Percentiles rank a stretch among this genome's conserved stretches.
phyloP scores from a whole-genome alignment of 176 grass and related monocot genomes.

The Pontederia crassipes region DNA sequence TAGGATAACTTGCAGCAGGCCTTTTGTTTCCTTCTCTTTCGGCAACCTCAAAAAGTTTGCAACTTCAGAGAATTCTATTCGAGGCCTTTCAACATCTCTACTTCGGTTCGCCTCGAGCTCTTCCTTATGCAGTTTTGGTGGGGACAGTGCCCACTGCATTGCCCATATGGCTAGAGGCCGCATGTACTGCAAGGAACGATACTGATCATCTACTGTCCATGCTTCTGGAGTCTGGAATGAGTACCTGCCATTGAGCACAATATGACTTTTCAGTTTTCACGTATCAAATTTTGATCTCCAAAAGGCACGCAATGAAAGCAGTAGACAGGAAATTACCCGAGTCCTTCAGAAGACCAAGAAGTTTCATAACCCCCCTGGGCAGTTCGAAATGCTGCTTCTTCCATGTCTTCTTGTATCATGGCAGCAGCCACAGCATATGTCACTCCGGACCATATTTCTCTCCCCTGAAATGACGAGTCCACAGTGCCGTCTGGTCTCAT shows the following conservation, averaged over 20 bases:
- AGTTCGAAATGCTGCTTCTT: slow-evolving; percentile 74
- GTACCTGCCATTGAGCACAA: slow-evolving; percentile 1
- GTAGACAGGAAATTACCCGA: slow-evolving; percentile 42
- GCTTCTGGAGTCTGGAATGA: slow-evolving; percentile 21
- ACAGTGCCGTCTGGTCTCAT: slow-evolving; percentile 73
- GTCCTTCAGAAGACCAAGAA: slow-evolving; percentile 72
- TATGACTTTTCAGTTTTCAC: no score
- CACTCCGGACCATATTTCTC: slow-evolving; percentile 93
- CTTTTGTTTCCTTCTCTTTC: slow-evolving; percentile 6
- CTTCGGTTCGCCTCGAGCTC: background rate
- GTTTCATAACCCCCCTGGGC: slow-evolving; percentile 76
- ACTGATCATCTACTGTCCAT: slow-evolving; percentile 1
- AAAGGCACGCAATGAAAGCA: background rate
- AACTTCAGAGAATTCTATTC: slow-evolving; percentile 6
- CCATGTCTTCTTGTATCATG: slow-evolving; percentile 96
- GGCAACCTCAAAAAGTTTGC: slow-evolving; percentile 10
- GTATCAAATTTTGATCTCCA: no score
- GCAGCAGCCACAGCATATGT: slow-evolving; percentile 80
- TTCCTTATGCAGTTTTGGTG: slow-evolving; percentile 6
- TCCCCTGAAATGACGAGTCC: slow-evolving; percentile 63
- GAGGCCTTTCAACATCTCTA: background rate
- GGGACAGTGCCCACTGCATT: slow-evolving; percentile 16
- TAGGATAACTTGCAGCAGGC: background rate
- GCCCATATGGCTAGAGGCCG: slow-evolving; percentile 19
- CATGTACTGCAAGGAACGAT: slow-evolving; percentile 16